These are phyloP conservation scores for Lactifluus volemus DNA, from an alignment of 768 basidiomycete species.

Conservation along the genomic window DNA sequence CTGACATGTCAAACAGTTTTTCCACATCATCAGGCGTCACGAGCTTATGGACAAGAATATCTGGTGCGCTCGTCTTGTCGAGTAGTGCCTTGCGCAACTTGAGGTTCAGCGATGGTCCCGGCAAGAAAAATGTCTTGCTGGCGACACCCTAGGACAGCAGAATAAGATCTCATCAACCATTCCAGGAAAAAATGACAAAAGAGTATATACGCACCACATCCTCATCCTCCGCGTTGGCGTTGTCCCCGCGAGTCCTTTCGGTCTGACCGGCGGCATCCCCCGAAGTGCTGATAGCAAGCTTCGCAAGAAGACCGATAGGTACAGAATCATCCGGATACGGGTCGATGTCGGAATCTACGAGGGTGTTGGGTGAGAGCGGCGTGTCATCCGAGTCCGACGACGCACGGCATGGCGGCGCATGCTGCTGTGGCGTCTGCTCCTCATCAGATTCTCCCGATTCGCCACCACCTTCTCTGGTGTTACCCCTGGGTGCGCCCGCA, in stretches of 20 bases:
- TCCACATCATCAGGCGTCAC: constrained; percentile 74
- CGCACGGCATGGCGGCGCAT: not conserved
- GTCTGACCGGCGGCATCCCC: constrained; percentile 29
- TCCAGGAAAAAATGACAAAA: constrained; percentile 19
- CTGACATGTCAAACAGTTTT: constrained; percentile 77
- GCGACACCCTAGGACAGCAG: constrained; percentile 54
- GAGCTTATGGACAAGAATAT: constrained; percentile 72
- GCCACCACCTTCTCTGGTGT: constrained; percentile 25
- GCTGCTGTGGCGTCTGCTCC: not conserved
- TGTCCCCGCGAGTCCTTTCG: constrained; percentile 16
- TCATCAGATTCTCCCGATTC: constrained; percentile 25
- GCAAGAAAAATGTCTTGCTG: constrained; percentile 72
- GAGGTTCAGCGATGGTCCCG: constrained; percentile 69
- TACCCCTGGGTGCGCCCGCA: constrained; percentile 23
- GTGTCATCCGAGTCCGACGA: constrained; percentile 13
- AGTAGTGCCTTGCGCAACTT: constrained; percentile 61
- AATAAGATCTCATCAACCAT: not conserved
- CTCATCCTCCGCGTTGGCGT: constrained; percentile 24
- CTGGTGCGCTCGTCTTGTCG: constrained; percentile 71
- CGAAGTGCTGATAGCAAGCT: constrained; percentile 54
- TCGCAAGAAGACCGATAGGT: constrained; percentile 68
- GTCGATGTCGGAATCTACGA: constrained; percentile 25
- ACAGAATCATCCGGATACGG: constrained; percentile 50
- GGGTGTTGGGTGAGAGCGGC: constrained; percentile 20
- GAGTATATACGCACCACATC: constrained; percentile 15